Evolutionary conservation across 805 yeast genomes (phyloP), one percentile per base, ranked within the genome.

Genomic region (Sporopachydermia quercuum): DNA sequence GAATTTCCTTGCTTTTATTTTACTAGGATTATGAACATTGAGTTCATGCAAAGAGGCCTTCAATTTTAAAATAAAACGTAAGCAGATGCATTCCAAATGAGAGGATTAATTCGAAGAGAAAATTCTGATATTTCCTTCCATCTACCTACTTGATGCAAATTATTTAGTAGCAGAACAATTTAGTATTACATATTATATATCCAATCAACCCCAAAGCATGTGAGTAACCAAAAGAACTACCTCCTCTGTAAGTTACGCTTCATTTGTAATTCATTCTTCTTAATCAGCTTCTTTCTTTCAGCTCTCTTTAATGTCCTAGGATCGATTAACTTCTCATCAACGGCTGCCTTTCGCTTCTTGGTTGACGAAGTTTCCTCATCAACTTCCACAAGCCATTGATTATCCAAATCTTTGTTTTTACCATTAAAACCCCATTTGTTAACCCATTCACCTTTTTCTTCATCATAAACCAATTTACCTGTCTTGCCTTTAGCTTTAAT

Each of bases 341-440:
- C 42, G 6, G 5, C 36, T 65, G 57, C 14, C 54, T 55, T 19
- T 67, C 61, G 40, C 59, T 58, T 15, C 18, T 36, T 36, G 14
- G 16, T 17, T 16, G 6, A 8, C n/a, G 6, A 11, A 5, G 35
- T 15, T 18, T 44, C 45, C 40, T 82, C 93, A 43, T 84, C 83
- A 44, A 89, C 82, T 62, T 91, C 99, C 42, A 89, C 96, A 54
- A 85, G 68, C 98, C 98, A 91, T 61, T 91, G 96, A 53, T 70
- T 63, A 52, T 89, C 97, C 49, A 77, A 54, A 41, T 76, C 74
- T 63, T 91, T 89, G 62, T 91, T 91, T 61, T 76, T 75, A 54
- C 97, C 97, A 48, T 81, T 78, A 66, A 80, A 89, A 44, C 99
- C 99, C 98, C 98, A 91, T 61, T 86, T 89, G 51, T 94, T 89